phyloP scores from a whole-genome alignment of 2,329 filamentous ascomycete species.

The Proliferodiscus dingleyae region DNA sequence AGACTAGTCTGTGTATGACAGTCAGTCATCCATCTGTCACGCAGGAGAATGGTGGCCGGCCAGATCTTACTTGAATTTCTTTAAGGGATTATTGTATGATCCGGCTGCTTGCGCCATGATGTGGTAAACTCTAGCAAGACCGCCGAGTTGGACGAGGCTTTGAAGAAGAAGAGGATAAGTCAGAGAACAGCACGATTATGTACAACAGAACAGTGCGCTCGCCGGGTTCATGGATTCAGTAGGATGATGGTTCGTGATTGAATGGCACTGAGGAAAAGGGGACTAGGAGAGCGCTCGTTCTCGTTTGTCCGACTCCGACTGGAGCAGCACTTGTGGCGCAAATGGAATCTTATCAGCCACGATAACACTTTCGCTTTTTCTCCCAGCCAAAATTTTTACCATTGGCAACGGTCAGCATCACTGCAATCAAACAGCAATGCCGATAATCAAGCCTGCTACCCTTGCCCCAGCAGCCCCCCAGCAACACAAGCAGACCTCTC shows the following conservation, averaged over 20 bases:
- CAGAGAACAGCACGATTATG: conserved; percentile 8
- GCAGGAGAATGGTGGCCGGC: not conserved
- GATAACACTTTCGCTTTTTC: not conserved
- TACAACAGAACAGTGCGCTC: conserved; percentile 7
- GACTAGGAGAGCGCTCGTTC: not conserved
- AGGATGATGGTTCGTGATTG: not conserved
- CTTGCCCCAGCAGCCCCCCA: conserved; percentile 60
- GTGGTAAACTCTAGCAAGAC: conserved; percentile 22
- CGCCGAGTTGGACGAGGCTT: no score
- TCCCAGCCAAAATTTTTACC: not conserved
- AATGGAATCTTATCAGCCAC: not conserved
- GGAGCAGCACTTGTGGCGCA: no score
- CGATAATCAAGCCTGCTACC: conserved; percentile 30
- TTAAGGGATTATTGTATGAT: conserved; percentile 97
- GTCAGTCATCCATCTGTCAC: conserved; percentile 15
- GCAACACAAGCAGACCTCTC: conserved; percentile 81
- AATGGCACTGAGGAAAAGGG: no score
- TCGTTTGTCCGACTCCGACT: no score
- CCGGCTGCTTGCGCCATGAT: conserved; percentile 80
- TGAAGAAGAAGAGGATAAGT: not conserved
- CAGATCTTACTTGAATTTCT: conserved; percentile 91
- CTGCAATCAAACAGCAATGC: conserved; percentile 26
- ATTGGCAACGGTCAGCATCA: not conserved
- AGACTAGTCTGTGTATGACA: conserved; percentile 67
- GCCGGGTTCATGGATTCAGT: not conserved